Evolutionary conservation across 257 asterid species (phyloP).

Genomic region (Solanum chmielewskii): DNA sequence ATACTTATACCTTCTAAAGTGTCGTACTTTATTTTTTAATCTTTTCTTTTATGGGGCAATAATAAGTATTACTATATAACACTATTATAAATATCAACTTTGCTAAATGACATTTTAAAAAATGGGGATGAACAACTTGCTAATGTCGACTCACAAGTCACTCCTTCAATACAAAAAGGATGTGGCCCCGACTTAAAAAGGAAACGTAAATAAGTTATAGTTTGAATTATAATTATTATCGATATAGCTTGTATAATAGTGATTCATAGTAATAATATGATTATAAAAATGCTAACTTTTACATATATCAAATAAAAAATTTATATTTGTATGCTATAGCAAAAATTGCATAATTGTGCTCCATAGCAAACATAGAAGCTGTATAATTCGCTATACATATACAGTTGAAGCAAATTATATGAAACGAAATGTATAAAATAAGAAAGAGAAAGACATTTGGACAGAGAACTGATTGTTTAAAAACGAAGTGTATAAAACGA

Average conservation of each 20-base stretch:
- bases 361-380: too few relatives aligned
- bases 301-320: too few relatives aligned
- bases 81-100: not conserved
- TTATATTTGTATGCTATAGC: too few relatives aligned
- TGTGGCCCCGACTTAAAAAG: not conserved
- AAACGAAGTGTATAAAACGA: too few relatives aligned
- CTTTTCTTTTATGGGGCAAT: not conserved
- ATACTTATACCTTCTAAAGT: not conserved
- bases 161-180: not conserved
- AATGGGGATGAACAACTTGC: not conserved
- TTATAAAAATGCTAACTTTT: not conserved
- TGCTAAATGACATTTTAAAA: not conserved
- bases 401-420: too few relatives aligned
- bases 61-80: not conserved
- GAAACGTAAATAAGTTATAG: not conserved
- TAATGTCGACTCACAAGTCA: not conserved
- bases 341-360: too few relatives aligned
- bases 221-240: not conserved
- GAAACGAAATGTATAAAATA: too few relatives aligned
- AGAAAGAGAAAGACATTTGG: too few relatives aligned
- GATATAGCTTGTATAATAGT: not conserved
- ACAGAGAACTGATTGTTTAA: too few relatives aligned
- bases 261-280: not conserved
- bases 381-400: too few relatives aligned
- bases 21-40: rapidly evolving